Conservation (phyloP, 2,329 filamentous ascomycete genomes). For the Beauveria medogensis region DNA sequence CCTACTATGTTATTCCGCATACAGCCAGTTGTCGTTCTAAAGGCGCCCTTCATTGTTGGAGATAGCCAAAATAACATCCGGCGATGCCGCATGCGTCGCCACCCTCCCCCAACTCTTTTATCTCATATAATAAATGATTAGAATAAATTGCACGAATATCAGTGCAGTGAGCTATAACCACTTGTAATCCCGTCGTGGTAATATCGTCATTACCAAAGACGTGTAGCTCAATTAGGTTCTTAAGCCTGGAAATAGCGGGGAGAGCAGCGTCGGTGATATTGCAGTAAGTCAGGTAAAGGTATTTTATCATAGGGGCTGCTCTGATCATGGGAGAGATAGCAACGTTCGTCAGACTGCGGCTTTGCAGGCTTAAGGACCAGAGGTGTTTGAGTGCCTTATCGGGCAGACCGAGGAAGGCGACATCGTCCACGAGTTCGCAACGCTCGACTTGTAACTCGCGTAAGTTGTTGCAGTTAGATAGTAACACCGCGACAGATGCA, state of each 20-base stretch:
- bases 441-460: not conserved
- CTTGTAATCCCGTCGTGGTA: not conserved
- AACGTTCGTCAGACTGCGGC: not conserved
- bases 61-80: too few species aligned
- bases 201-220: not conserved
- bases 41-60: not conserved
- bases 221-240: not conserved
- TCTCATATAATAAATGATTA: too few species aligned
- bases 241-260: not conserved
- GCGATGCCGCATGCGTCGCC: too few species aligned
- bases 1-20: not conserved
- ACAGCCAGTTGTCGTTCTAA: not conserved
- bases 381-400: not conserved
- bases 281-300: not conserved
- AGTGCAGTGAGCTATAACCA: not conserved
- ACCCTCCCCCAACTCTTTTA: too few species aligned
- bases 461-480: too few species aligned
- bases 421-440: not conserved
- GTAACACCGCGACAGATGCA: too few species aligned
- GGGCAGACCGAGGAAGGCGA: not conserved
- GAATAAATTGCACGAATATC: too few species aligned
- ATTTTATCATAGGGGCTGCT: not conserved
- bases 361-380: not conserved
- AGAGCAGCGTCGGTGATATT: not conserved
- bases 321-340: not conserved